Percentiles rank a stretch among this genome's conserved stretches.
Conservation (phyloP, 1,139 yeast genomes). For the Zygoascus hellenicus region DNA sequence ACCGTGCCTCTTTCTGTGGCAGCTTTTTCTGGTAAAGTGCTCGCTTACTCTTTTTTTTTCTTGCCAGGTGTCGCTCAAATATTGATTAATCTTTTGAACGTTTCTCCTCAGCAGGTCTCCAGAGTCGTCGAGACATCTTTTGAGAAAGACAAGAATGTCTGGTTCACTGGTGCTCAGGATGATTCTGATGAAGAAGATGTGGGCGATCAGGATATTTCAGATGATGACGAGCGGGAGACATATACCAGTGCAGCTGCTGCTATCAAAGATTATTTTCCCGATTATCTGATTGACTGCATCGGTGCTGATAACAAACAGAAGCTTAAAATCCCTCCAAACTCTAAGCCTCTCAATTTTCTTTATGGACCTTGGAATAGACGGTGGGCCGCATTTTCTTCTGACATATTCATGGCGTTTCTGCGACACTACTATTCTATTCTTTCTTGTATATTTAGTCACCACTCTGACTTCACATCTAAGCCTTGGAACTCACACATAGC, state of each 20-base stretch:
- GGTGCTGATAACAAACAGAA: too few species aligned
- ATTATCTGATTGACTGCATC: conserved; percentile 19
- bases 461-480: background rate
- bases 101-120: conserved; percentile 24
- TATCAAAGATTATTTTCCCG: conserved; percentile 24
- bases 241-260: conserved; percentile 17
- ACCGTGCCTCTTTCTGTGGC: conserved; percentile 52
- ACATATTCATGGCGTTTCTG: conserved; percentile 64
- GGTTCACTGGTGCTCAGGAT: conserved; percentile 21
- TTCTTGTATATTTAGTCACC: conserved; percentile 24
- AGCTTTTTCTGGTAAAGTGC: conserved; percentile 76
- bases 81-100: conserved; percentile 54
- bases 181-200: conserved; percentile 5
- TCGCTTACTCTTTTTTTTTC: conserved; percentile 60
- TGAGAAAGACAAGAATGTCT: conserved; percentile 10
- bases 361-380: conserved; percentile 64
- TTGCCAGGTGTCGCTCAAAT: conserved; percentile 60
- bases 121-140: conserved; percentile 2
- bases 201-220: conserved; percentile 21
- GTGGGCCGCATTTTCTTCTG: conserved; percentile 50
- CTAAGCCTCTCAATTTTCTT: conserved; percentile 34
- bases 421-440: conserved; percentile 52
- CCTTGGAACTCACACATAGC: conserved; percentile 27
- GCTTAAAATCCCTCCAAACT: conserved; percentile 19
- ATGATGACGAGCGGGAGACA: conserved; percentile 10